These are phyloP conservation scores for Trichophyton mentagrophytes DNA, from an alignment of 2,329 filamentous ascomycete genomes.

Conservation along the genomic window DNA sequence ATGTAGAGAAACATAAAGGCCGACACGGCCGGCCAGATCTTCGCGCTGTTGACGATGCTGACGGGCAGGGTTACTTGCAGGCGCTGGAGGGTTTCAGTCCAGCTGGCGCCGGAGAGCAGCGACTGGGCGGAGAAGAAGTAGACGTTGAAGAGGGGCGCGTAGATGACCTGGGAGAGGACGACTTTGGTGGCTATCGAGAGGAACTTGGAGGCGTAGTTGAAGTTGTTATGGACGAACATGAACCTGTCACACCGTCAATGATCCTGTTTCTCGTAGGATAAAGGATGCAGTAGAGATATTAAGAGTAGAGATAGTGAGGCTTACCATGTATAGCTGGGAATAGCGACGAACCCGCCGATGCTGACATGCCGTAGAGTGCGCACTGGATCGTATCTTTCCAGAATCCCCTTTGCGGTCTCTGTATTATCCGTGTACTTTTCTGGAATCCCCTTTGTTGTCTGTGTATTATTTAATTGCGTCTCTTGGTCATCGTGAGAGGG, in stretches of 20 bases:
- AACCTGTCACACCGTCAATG: slow-evolving; percentile 41
- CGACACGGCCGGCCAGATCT: slow-evolving; percentile 78
- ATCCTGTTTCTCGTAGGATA: no score
- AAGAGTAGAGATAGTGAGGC: slow-evolving; percentile 12
- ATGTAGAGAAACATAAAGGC: slow-evolving; percentile 81
- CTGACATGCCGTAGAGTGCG: slow-evolving; percentile 59
- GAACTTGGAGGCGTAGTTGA: slow-evolving; percentile 67
- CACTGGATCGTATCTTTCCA: slow-evolving; percentile 49
- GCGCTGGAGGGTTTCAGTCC: slow-evolving; percentile 54
- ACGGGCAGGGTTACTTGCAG: slow-evolving; percentile 63
- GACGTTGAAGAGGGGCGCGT: slow-evolving; percentile 70
- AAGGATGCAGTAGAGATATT: no score
- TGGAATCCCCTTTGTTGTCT: slow-evolving; percentile 16
- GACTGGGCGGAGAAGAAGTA: slow-evolving; percentile 77
- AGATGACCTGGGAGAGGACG: slow-evolving; percentile 62
- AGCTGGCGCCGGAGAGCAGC: slow-evolving; percentile 54
- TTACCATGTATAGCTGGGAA: slow-evolving; percentile 74
- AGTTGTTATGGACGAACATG: slow-evolving; percentile 63
- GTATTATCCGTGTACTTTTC: slow-evolving; percentile 9
- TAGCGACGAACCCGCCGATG: slow-evolving; percentile 60
- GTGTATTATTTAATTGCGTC: no score
- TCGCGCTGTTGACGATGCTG: slow-evolving; percentile 65
- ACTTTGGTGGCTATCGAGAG: slow-evolving; percentile 67
- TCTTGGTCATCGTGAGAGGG: slow-evolving; percentile 25
- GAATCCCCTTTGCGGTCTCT: neutral